Evolutionary conservation across 139 green algal species (phyloP).

Genomic region (Chlorella vulgaris): DNA sequence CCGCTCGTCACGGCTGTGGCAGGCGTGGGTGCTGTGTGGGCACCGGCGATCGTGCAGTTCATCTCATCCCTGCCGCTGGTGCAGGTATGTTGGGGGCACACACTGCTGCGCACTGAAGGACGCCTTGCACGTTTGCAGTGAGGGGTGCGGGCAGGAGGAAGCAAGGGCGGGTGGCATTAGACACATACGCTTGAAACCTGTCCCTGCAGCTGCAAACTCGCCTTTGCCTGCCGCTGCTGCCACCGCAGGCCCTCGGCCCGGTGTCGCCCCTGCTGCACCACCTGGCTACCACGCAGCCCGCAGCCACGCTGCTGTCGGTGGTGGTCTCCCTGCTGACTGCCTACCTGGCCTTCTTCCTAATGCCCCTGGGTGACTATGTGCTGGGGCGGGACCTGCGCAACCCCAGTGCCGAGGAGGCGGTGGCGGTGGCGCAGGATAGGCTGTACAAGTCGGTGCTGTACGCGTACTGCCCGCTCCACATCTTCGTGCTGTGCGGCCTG

Average conservation of each 20-base stretch:
- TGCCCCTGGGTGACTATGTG: constrained; percentile 47
- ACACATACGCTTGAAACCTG: too few relatives aligned
- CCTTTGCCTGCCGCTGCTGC: not conserved
- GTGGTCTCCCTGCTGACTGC: constrained; percentile 37
- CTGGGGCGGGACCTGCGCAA: constrained; percentile 45
- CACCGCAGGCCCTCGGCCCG: constrained; percentile 3
- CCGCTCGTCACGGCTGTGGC: constrained; percentile 26
- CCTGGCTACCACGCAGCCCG: not conserved
- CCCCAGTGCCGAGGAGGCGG: constrained; percentile 6
- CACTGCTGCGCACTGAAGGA: too few relatives aligned
- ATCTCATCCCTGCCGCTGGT: not conserved
- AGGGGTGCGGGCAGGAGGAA: too few relatives aligned
- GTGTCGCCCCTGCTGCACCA: constrained; percentile 1
- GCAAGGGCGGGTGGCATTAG: too few relatives aligned
- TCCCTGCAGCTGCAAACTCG: not conserved
- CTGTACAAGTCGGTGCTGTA: constrained; percentile 37
- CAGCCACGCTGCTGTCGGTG: not conserved
- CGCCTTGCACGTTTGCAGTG: too few relatives aligned
- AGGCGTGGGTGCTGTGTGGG: constrained; percentile 20
- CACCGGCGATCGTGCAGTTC: not conserved
- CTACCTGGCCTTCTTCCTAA: constrained; percentile 48
- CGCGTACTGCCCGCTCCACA: constrained; percentile 27
- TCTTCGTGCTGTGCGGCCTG: constrained; percentile 23
- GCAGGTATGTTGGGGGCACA: too few relatives aligned
- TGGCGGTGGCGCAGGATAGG: not conserved